Evolutionary conservation across 2,329 filamentous ascomycete species (phyloP).

Genomic region (Pestalotiopsis sp.): DNA sequence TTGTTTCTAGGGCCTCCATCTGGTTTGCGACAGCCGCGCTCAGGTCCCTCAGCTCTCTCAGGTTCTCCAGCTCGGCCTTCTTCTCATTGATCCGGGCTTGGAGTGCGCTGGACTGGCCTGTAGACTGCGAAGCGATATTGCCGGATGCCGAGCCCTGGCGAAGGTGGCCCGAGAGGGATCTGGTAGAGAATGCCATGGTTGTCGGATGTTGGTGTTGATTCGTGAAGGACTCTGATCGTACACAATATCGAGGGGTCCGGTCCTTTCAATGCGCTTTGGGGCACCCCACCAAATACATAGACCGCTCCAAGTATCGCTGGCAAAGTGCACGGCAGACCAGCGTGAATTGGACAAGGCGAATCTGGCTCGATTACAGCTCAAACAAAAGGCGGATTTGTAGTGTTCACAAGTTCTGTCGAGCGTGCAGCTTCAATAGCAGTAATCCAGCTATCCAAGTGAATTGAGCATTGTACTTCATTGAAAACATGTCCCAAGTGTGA

Average conservation of each 20-base stretch:
- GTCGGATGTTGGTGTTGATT: neutral
- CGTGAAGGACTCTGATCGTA: neutral
- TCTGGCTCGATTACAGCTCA: neutral
- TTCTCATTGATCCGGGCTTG: slow-evolving; percentile 82
- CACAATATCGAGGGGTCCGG: neutral
- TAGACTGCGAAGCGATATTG: slow-evolving; percentile 41
- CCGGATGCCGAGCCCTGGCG: slow-evolving; percentile 61
- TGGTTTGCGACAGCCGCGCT: slow-evolving; percentile 78
- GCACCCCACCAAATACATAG: neutral
- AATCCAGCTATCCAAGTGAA: too few relatives aligned
- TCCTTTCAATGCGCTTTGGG: neutral
- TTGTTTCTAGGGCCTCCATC: slow-evolving; percentile 81
- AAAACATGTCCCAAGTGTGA: too few relatives aligned
- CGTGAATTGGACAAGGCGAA: neutral
- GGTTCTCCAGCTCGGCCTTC: slow-evolving; percentile 78
- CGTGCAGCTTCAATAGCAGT: too few relatives aligned
- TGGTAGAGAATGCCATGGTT: slow-evolving; percentile 59
- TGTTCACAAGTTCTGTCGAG: too few relatives aligned
- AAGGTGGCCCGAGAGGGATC: slow-evolving; percentile 66
- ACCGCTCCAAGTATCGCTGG: neutral
- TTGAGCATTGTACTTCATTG: too few relatives aligned
- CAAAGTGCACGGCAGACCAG: neutral
- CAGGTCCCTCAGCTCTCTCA: slow-evolving; percentile 77
- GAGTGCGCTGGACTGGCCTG: slow-evolving; percentile 69
- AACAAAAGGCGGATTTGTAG: too few relatives aligned